Evolutionary conservation across 176 grass and related monocot genomes (phyloP).

Genomic region (Avena atlantica): DNA sequence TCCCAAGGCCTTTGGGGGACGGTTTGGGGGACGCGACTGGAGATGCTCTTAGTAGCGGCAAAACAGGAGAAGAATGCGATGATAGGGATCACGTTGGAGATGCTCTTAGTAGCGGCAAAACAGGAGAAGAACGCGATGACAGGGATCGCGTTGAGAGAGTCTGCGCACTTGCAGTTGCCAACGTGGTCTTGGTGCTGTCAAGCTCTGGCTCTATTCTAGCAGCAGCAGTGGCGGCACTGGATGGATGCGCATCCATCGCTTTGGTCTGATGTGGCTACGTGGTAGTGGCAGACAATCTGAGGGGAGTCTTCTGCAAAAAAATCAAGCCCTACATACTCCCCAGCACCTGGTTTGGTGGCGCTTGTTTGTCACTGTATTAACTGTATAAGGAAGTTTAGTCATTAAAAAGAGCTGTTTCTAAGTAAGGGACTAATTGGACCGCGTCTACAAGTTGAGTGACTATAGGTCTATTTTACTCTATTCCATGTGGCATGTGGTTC

Average conservation of each 20-base stretch:
- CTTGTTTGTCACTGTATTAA: neutral
- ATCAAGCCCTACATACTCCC: neutral
- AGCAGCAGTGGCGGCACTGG: neutral
- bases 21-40: too few species aligned
- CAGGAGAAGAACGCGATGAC: neutral
- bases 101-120: neutral
- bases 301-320: neutral
- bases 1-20: too few species aligned
- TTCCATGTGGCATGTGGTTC: constrained; percentile 24
- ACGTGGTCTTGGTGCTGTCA: neutral
- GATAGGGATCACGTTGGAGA: too few species aligned
- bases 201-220: neutral
- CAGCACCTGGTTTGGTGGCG: neutral
- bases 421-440: neutral
- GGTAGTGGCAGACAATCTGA: neutral
- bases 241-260: neutral
- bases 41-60: too few species aligned
- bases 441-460: neutral
- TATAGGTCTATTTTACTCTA: neutral
- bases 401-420: neutral
- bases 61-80: too few species aligned
- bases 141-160: too few species aligned
- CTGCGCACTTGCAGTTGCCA: too few species aligned
- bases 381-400: neutral
- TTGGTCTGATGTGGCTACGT: neutral